Evolutionary conservation across 176 grass and related monocot genomes (phyloP), one percentile per base, ranked within the genome.

Genomic region (Eleusine coracana): DNA sequence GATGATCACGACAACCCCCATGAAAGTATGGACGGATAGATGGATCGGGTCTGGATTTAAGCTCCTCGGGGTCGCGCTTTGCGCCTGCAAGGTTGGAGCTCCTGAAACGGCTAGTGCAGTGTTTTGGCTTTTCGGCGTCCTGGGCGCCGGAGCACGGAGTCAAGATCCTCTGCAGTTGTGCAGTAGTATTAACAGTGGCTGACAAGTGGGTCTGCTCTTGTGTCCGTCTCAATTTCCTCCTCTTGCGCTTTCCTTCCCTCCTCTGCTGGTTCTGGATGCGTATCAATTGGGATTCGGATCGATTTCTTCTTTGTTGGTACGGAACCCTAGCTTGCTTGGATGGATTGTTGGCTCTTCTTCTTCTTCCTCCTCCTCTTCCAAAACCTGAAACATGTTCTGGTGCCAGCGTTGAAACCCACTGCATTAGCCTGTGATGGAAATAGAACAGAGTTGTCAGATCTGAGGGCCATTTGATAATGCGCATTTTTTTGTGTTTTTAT

Each of bases 71-170:
- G 7, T 5, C 49, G 2, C 16, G 10, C 21, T 71, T 72, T 48
- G 83, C 64, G 8, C 66, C 9, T 38, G 66, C 73, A 55, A 81
- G 78, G 72, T 21, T 46, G 48, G 40, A 68, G 68, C 3, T 36
- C 17, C 50, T 44, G 79, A 74, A 74, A 82, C 82, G 74, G 79
- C 79, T 67, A 74, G 41, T 79, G 68, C 79, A 41, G 73, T 63
- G 88, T 64, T 64, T 37, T 44, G 83, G 79, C 67, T 78, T 49
- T 49, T 82, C 40, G 11, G 50, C 78, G 73, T 49, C 78, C 67
- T 86, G 54, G 83, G 79, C 55, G 56, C 56, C 51, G 78, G 56
- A 66, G 37, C 78, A 38, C 81, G 50, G 31, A 34, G 31, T 34
- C 31, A 25, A 25, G 31, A 34, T 34, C 31, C 31, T 34, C 31